Percentiles rank a stretch among this genome's conserved stretches.
These are phyloP conservation scores for Batkoa obscura DNA, from an alignment of 371 early-diverging fungal species.

Conservation along the genomic window DNA sequence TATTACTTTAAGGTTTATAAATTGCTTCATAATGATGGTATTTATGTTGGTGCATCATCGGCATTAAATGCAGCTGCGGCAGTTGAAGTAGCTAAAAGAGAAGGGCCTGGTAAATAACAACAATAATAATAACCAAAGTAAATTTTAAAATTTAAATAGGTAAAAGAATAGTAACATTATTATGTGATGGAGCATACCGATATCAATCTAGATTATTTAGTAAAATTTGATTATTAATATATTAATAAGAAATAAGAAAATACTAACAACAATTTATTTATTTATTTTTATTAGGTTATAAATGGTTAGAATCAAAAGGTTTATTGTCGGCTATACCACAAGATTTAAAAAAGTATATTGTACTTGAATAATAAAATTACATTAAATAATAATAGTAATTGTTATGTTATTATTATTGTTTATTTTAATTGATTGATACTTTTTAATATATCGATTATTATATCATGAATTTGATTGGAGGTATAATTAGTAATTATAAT, in stretches of 20 bases:
- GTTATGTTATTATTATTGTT: too few relatives aligned
- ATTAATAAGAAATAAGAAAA: too few relatives aligned
- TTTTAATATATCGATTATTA: too few relatives aligned
- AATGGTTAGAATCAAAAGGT: constrained; percentile 70
- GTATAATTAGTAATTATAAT: too few relatives aligned
- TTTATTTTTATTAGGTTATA: constrained; percentile 16
- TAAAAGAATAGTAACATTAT: constrained; percentile 60
- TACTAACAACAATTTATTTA: too few relatives aligned
- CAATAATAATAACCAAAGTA: background rate
- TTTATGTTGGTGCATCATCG: constrained; percentile 81
- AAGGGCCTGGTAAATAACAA: constrained; percentile 43
- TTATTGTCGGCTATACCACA: constrained; percentile 57
- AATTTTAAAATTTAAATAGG: constrained; percentile 11
- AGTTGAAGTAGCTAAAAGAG: constrained; percentile 66
- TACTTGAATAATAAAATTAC: constrained; percentile 24
- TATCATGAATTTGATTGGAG: too few relatives aligned
- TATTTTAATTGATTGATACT: too few relatives aligned
- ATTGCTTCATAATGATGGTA: constrained; percentile 80
- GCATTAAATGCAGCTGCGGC: constrained; percentile 87
- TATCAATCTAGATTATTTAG: constrained; percentile 83
- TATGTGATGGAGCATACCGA: constrained; percentile 83
- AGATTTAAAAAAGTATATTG: constrained; percentile 67
- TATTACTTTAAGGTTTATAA: constrained; percentile 29
- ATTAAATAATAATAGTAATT: too few relatives aligned
- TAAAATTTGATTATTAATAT: constrained; percentile 13